phyloP scores from a whole-genome alignment of 2,329 filamentous ascomycete species.

The Rhynchosporium graminicola region DNA sequence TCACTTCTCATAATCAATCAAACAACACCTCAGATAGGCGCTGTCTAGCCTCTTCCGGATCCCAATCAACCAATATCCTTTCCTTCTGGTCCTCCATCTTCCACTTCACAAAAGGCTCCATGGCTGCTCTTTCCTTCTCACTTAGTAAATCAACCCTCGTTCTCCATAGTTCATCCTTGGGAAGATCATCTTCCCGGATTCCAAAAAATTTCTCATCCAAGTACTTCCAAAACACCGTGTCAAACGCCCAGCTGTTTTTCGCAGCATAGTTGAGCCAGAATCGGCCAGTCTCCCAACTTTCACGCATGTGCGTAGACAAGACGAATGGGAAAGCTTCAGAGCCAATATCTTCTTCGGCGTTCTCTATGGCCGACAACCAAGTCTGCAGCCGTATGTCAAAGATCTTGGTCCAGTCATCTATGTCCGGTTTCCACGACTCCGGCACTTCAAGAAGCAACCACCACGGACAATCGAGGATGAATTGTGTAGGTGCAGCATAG shows the following conservation, averaged over 20 bases:
- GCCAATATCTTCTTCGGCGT: constrained; percentile 31
- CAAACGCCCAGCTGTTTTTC: constrained; percentile 35
- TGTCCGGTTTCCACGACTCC: constrained; percentile 26
- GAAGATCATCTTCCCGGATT: constrained; percentile 24
- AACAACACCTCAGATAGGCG: constrained; percentile 19
- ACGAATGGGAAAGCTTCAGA: constrained; percentile 1
- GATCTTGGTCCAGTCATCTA: constrained; percentile 38
- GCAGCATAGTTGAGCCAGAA: constrained; percentile 43
- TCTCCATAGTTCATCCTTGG: constrained; percentile 35
- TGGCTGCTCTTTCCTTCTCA: constrained; percentile 32
- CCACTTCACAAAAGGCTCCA: constrained; percentile 34
- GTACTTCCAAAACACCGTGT: constrained; percentile 44
- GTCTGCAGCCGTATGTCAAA: constrained; percentile 42
- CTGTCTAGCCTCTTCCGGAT: constrained; percentile 13
- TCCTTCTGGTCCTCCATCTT: constrained; percentile 39
- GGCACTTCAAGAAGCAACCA: constrained; percentile 10
- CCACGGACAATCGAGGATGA: constrained; percentile 13
- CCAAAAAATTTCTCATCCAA: constrained; percentile 43
- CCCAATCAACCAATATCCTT: constrained; percentile 25
- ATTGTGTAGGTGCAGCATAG: not conserved
- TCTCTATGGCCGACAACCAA: constrained; percentile 41
- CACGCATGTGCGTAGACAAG: constrained; percentile 40
- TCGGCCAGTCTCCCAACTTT: constrained; percentile 42
- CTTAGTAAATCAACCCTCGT: constrained; percentile 38
- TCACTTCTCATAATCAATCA: constrained; percentile 12